These are phyloP conservation scores for Penicillium mononematosum DNA, from an alignment of 495 filamentous ascomycete species.

Conservation along the genomic window DNA sequence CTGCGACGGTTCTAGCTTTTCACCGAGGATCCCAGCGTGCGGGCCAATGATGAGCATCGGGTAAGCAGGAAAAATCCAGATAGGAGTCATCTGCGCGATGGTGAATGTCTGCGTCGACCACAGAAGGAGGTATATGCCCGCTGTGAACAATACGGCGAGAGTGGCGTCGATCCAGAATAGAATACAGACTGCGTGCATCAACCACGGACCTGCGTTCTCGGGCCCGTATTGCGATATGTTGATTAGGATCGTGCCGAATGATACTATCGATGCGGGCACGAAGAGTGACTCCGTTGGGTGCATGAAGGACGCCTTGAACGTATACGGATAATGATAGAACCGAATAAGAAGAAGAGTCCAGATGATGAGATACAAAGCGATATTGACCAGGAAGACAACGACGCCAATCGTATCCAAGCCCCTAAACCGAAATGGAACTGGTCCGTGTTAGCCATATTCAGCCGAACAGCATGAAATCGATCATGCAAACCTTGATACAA, in stretches of 20 bases:
- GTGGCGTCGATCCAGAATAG: constrained; percentile 74
- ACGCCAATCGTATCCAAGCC: constrained; percentile 72
- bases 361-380: constrained; percentile 69
- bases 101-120: constrained; percentile 76
- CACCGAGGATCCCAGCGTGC: constrained; percentile 65
- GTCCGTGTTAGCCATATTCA: constrained; percentile 6
- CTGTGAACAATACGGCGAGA: constrained; percentile 61
- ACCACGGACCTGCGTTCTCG: constrained; percentile 63
- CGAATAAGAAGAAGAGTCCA: constrained; percentile 64
- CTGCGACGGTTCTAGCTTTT: constrained; percentile 41
- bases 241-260: constrained; percentile 72
- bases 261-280: constrained; percentile 69
- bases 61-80: constrained; percentile 91
- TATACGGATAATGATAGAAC: constrained; percentile 69
- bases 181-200: constrained; percentile 58
- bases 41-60: constrained; percentile 79
- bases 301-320: constrained; percentile 67
- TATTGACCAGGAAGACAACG: constrained; percentile 73
- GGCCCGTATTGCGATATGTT: constrained; percentile 80
- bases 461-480: background rate
- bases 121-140: constrained; percentile 70
- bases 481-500: constrained; percentile 57
- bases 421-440: constrained; percentile 67
- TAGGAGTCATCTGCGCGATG: constrained; percentile 82
- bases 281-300: constrained; percentile 82